Evolutionary conservation across 768 basidiomycete species (phyloP), one percentile per base, ranked within the genome.

Genomic region (Phaeotremella fagi): DNA sequence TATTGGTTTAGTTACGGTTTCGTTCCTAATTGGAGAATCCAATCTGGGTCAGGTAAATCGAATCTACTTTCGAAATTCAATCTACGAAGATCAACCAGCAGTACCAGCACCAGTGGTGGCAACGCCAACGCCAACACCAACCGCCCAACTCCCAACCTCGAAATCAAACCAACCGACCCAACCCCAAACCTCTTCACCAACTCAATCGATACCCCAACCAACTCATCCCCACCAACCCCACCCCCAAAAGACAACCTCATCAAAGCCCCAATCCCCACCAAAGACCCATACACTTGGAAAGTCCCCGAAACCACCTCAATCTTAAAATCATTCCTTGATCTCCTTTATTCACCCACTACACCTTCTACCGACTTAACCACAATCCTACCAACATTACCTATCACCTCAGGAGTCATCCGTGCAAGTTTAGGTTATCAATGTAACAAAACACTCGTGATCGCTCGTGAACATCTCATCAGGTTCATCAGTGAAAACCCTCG

Each of bases 381-480:
- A 35, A 46, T 41, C 14, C 45, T 66, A 12, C 45, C 47, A 25
- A 45, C 53, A 4, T 45, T 65, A 15, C 59, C 68, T 20, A 36
- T 66, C 15, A 65, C 66, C 14, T 54, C 54, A 1, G 46, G 51
- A 23, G 69, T 71, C 22, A 49, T 67, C 28, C 45, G 66, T 14
- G 66, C 69, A n/a, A 49, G 61, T 16, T 38, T 71, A 47, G 69
- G 69, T 3, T 71, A 71, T 51, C 69, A 71, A 53, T 59, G 57
- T n/a, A 20, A 49, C 18, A 65, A 64, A 54, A 64, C 61, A 1
- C 42, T 71, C 1, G 35, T 37, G 1, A 16, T 60, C 4, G 48
- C 66, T 28, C 51, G 69, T 4, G 61, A 67, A 41, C 43, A 50
- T 4, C 33, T 71, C 22, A 28, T 15, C 9, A 23, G 20, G 3